Evolutionary conservation across 306 rosid genomes (phyloP), one percentile per base, ranked within the genome.

Genomic region (Ormosia emarginata): DNA sequence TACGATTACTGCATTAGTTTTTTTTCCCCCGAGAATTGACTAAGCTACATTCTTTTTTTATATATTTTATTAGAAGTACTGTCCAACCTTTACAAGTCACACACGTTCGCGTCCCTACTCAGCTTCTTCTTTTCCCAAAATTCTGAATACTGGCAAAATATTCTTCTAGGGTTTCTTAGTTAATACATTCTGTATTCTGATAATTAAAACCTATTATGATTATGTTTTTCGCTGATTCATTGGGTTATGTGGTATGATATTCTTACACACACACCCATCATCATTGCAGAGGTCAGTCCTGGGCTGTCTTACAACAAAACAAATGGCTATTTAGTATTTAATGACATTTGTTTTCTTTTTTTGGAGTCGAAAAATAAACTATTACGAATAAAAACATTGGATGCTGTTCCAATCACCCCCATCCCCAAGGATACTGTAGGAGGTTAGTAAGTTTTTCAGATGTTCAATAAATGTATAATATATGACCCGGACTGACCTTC

Each of bases 381-480:
- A 14, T 7, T 43, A 12, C 3, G 50, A 17, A 34, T 39, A 24
- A 63, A 12, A 68, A 75, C 88, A 79, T 86, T 64, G 88, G 92
- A 89, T 86, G 85, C 90, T 74, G 13, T 81, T 84, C 74, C 10
- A 79, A 71, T 84, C 87, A 71, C 58, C 79, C 47, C 46, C 74
- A 43, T 8, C 76, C 43, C 56, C 37, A 14, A 55, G 71, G 52
- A 50, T 29, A 18, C 67, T 6, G 74, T 43, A 62, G 66, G 0
- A 24, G 24, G 63, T 62, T 58, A 40, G 59, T 17, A 61, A 53
- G 65, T 75, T 62, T 32, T 50, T 46, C 73, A 49, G 56, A 24
- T 11, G 36, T 40, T 61, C 39, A 77, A 39, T 63, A 64, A 77
- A 77, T 41, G 50, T 41, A 32, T n/a, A 47, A 63, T 30, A 5